Percentiles rank a stretch among this genome's conserved stretches.
Evolutionary conservation across 1,139 yeast species (phyloP).

Genomic region (Pichia sp.): DNA sequence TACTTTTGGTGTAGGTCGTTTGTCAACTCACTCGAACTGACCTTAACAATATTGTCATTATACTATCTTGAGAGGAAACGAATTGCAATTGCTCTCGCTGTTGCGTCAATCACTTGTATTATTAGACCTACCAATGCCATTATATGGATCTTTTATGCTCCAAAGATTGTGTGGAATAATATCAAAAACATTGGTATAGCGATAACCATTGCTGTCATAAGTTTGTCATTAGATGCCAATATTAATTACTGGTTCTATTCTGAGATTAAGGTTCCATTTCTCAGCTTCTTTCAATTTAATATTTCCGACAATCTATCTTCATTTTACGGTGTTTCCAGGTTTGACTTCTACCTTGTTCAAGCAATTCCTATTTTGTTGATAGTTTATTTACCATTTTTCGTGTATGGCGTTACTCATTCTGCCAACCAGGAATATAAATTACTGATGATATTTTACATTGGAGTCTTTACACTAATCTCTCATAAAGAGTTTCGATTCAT

Average conservation of each 20-base stretch:
- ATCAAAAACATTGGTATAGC: conserved; percentile 22
- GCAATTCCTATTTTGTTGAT: conserved; percentile 72
- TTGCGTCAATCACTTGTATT: conserved; percentile 54
- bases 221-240: conserved; percentile 32
- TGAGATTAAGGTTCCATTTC: conserved; percentile 50
- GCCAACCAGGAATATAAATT: conserved; percentile 18
- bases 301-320: conserved; percentile 63
- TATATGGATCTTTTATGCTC: conserved; percentile 52
- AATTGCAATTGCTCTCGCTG: conserved; percentile 25
- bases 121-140: conserved; percentile 80
- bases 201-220: conserved; percentile 19
- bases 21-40: conserved; percentile 75
- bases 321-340: conserved; percentile 79
- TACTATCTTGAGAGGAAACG: conserved; percentile 58
- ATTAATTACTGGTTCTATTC: conserved; percentile 62
- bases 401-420: conserved; percentile 38
- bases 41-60: conserved; percentile 62
- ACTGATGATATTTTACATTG: conserved; percentile 36
- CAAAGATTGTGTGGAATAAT: conserved; percentile 1
- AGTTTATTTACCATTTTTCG: conserved; percentile 56
- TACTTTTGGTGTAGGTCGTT: conserved; percentile 75
- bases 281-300: conserved; percentile 70
- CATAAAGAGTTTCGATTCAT: conserved; percentile 92
- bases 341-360: conserved; percentile 80
- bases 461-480: conserved; percentile 52